phyloP scores from a whole-genome alignment of 2,329 filamentous ascomycete species.

The Alternaria panax region DNA sequence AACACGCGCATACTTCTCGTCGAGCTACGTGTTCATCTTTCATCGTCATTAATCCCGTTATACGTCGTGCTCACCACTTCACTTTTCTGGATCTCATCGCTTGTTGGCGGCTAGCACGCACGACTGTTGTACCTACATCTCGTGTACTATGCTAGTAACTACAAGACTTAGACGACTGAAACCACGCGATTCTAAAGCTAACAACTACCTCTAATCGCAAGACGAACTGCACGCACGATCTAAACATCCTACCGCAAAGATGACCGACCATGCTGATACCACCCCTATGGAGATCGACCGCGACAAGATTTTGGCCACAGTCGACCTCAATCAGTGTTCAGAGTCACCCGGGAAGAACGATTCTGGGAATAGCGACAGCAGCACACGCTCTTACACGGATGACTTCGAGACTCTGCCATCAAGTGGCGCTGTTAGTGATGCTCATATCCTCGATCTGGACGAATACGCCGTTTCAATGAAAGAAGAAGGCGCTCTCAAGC shows the following conservation, averaged over 20 bases:
- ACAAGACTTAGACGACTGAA: neutral
- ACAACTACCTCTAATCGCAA: rapidly evolving
- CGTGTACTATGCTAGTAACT: neutral
- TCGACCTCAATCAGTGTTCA: rapidly evolving
- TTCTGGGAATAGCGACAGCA: neutral
- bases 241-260: neutral
- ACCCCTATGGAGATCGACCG: conserved; percentile 5
- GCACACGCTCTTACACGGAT: conserved; percentile 6
- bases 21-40: neutral
- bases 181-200: neutral
- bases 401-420: conserved; percentile 13
- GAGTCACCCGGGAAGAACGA: neutral
- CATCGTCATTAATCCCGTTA: neutral
- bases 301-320: rapidly evolving
- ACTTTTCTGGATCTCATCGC: neutral
- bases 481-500: conserved; percentile 1
- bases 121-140: neutral
- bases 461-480: neutral
- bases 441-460: conserved; percentile 18
- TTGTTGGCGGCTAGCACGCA: neutral
- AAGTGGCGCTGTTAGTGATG: neutral
- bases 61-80: neutral
- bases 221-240: neutral
- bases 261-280: neutral
- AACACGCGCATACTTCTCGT: neutral